A percentile compares a stretch with the other conserved stretches of the same genome.
phyloP scores from a whole-genome alignment of 164 flowering plant genomes.

The Akebia trifoliata region DNA sequence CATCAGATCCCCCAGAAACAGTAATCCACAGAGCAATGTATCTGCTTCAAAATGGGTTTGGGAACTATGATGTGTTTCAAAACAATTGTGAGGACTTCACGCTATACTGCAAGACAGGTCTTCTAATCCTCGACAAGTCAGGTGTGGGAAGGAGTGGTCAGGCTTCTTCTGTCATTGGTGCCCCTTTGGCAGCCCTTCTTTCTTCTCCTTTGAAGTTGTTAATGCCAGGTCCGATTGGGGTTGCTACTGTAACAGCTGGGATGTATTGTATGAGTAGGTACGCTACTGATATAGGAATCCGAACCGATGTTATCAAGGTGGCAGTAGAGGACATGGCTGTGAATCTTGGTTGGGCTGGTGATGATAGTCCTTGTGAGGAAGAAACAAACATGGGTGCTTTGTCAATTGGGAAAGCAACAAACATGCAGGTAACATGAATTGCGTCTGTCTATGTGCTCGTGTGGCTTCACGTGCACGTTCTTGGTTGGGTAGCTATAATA shows the following conservation, averaged over 20 bases:
- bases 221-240: constrained; percentile 75
- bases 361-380: too few species aligned
- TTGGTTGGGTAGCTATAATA: too few species aligned
- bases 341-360: constrained; percentile 55
- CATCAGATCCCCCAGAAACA: constrained; percentile 58
- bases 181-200: constrained; percentile 89
- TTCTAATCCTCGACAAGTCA: constrained; percentile 49
- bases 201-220: constrained; percentile 78
- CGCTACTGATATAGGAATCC: constrained; percentile 90
- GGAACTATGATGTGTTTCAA: constrained; percentile 74
- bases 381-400: too few species aligned
- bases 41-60: constrained; percentile 93
- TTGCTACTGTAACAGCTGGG: constrained; percentile 83
- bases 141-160: constrained; percentile 93
- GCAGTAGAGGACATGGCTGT: constrained; percentile 85
- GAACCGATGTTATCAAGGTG: constrained; percentile 84
- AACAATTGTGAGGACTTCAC: constrained; percentile 99
- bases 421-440: too few species aligned
- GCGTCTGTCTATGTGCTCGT: too few species aligned
- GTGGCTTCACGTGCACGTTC: too few species aligned
- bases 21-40: constrained; percentile 92
- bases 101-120: constrained; percentile 89
- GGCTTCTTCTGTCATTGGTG: constrained; percentile 82
- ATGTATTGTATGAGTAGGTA: constrained; percentile 92
- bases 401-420: too few species aligned